Percentiles rank a stretch among this genome's conserved stretches.
Evolutionary conservation across 257 asterid genomes (phyloP).

Genomic region (Solanum virginianum): DNA sequence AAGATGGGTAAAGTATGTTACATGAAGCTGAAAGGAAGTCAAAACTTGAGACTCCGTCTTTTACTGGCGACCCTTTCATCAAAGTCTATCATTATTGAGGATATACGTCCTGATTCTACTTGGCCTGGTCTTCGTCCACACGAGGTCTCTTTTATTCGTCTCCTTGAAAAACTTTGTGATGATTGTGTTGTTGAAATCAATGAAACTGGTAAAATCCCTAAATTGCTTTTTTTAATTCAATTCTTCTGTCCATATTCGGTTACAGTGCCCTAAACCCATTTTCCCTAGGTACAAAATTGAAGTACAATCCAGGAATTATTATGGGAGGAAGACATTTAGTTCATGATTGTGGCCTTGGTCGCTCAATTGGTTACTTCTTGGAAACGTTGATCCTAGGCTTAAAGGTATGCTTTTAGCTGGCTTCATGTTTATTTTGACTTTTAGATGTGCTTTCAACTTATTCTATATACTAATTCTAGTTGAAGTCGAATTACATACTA

Average conservation of each 20-base stretch:
- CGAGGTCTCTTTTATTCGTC: conserved; percentile 69
- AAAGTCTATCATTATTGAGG: conserved; percentile 60
- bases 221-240: not conserved
- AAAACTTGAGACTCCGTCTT: conserved; percentile 58
- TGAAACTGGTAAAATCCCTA: conserved; percentile 43
- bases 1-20: conserved; percentile 40
- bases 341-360: conserved; percentile 62
- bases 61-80: conserved; percentile 68
- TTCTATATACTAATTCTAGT: not conserved
- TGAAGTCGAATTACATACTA: not conserved
- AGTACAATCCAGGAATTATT: conserved; percentile 77
- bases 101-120: conserved; percentile 62
- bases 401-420: conserved; percentile 26
- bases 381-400: conserved; percentile 69
- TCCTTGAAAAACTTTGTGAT: conserved; percentile 58
- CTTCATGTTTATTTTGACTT: not conserved
- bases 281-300: conserved; percentile 54
- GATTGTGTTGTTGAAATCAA: conserved; percentile 61
- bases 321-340: conserved; percentile 67
- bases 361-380: conserved; percentile 63
- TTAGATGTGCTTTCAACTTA: not conserved
- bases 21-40: conserved; percentile 61
- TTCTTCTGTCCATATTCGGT: not conserved
- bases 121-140: conserved; percentile 65
- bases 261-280: not conserved